Base-by-base conservation (phyloP, 257 asterid species). In the Buddleja alternifolia region DNA sequence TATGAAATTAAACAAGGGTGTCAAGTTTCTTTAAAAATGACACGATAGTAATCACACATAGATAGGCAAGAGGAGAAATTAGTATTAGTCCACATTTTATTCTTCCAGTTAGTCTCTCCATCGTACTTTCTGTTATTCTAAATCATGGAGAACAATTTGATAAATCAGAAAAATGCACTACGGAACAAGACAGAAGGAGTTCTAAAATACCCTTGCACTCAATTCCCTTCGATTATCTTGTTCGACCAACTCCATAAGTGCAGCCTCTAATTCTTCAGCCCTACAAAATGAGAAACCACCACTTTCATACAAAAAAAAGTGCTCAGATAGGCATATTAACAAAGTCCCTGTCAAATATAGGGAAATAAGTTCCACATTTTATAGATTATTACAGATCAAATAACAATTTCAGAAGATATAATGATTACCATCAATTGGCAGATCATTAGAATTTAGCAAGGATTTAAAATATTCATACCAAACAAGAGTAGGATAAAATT, bases 251-350 rank as follows among this genome's bases (percentile, higher is more conserved):
- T 92, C 98, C 95, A 92, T 78, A 25, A 92, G 84, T 32, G 98
- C 98, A 16, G 92, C 81, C 85, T 92, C 98, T 82, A 92, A 76
- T 75, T 92, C 98, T 76, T 92, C 98, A 52, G 92, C 90, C 83
- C 98, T 89, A 80, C 37, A 71, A 41, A 74, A 61, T n/a, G 66
- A 75, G 56, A 69, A 56, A 39, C 21, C 29, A 47, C 16, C 71
- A 20, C 51, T 24, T 24, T 68, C 32, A 73, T 42, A n/a, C 67
- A 60, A 55, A 25, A 34, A 16, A 52, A 19, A 55, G 19, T 61
- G 41, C 23, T 32, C 29, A 20, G 40, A 9, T 44, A 46, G 6
- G 61, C 54, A 25, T 11, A 14, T 17, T 12, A 57, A 56, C 55
- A 65, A 48, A 41, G 25, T 50, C 53, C 69, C 8, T 37, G 24